Percentiles rank a stretch among this genome's conserved stretches.
phyloP scores from a whole-genome alignment of 768 basidiomycete species.

The Leccinum sublutescens region DNA sequence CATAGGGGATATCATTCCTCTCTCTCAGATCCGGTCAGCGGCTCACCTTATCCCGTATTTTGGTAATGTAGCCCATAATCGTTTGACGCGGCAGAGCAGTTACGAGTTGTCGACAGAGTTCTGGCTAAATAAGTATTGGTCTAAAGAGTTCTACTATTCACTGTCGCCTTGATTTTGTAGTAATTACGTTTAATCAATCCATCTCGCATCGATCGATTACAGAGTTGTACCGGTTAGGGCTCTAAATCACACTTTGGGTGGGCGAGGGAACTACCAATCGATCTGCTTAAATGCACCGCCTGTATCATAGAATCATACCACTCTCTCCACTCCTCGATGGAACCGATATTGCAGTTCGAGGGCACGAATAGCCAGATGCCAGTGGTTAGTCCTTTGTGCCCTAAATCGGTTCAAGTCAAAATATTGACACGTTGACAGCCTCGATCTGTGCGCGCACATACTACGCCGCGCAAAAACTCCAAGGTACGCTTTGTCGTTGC shows the following conservation, averaged over 20 bases:
- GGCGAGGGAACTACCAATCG: neutral
- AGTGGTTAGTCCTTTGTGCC: neutral
- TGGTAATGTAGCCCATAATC: neutral
- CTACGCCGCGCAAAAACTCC: neutral
- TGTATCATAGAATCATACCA: neutral
- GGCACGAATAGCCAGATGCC: neutral
- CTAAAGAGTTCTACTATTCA: neutral
- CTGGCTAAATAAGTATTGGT: conserved; percentile 4
- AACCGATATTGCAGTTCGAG: neutral
- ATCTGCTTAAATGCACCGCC: neutral
- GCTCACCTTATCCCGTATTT: neutral
- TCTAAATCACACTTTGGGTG: neutral
- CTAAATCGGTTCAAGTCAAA: neutral
- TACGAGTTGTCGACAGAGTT: neutral
- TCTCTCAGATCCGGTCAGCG: neutral
- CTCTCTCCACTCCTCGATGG: neutral
- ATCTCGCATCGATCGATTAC: neutral
- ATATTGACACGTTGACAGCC: neutral
- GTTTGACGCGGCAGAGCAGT: neutral
- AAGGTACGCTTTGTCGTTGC: neutral
- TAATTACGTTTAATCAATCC: neutral
- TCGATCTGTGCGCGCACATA: neutral
- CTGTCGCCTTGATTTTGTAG: neutral
- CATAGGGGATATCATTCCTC: neutral
- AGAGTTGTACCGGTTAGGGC: too few species aligned